Percentiles rank a stretch among this genome's conserved stretches.
These are phyloP conservation scores for Tricholoma bakamatsutake DNA, from an alignment of 768 basidiomycete genomes.

Conservation along the genomic window DNA sequence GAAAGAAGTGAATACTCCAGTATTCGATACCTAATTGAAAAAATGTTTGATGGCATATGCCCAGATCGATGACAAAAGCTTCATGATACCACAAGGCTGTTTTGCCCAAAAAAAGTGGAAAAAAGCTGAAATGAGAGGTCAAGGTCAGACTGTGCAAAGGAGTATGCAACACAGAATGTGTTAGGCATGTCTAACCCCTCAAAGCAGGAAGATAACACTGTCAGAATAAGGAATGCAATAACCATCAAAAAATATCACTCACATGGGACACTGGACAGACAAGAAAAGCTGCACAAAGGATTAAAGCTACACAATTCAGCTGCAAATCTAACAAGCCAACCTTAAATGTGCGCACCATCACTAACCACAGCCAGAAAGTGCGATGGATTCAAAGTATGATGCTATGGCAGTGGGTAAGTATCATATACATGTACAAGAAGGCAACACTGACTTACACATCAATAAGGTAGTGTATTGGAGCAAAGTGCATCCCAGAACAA, in stretches of 20 bases:
- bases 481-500: not conserved
- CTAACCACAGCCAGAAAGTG: not conserved
- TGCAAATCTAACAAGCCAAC: not conserved
- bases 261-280: not conserved
- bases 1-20: not conserved
- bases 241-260: not conserved
- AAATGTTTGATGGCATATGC: not conserved
- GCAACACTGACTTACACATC: not conserved
- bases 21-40: not conserved
- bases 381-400: not conserved
- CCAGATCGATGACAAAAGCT: not conserved
- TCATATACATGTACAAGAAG: not conserved
- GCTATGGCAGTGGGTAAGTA: not conserved
- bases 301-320: not conserved
- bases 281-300: not conserved
- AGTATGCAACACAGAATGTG: not conserved
- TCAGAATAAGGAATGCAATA: not conserved
- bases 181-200: not conserved
- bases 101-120: not conserved
- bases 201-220: not conserved
- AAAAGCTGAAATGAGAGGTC: not conserved
- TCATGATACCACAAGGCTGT: not conserved
- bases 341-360: not conserved
- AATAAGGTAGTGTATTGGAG: not conserved
- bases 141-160: not conserved